These are phyloP conservation scores for Prorocentrum cordatum DNA, from an alignment of 169 alveolate genomes.

Conservation along the genomic window DNA sequence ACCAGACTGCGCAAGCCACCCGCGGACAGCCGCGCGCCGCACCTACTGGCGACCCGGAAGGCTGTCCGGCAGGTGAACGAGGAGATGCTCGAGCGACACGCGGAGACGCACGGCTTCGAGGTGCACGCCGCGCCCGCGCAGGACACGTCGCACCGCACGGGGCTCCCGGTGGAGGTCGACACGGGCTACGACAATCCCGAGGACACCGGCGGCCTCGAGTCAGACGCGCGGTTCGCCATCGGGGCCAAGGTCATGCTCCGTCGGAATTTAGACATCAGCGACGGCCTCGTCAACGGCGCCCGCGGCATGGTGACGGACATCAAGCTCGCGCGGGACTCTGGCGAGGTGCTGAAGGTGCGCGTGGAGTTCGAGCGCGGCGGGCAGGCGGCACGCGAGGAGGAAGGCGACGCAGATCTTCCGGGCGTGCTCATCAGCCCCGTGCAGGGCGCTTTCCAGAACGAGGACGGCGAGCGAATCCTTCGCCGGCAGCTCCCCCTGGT, in stretches of 20 bases:
- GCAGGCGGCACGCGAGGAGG: no score
- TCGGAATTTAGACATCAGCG: slow-evolving; percentile 13
- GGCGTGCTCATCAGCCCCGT: no score
- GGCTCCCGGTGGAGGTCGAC: not conserved
- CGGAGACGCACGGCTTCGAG: no score
- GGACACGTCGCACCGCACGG: not conserved
- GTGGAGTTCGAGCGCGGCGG: no score
- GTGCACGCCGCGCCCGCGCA: not conserved
- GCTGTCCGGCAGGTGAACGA: not conserved
- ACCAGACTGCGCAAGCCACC: not conserved
- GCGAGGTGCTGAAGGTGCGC: no score
- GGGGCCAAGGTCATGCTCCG: slow-evolving; percentile 8
- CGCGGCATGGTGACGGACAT: not conserved
- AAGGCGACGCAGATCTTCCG: no score
- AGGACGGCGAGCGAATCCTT: no score
- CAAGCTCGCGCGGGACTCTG: no score
- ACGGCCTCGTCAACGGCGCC: slow-evolving; percentile 38
- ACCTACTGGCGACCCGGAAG: not conserved
- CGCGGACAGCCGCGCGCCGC: not conserved
- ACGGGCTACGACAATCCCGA: not conserved
- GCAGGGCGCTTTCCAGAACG: no score
- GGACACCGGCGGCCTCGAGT: slow-evolving; percentile 21
- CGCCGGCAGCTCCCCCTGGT: no score
- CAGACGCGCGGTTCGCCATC: not conserved
- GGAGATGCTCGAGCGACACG: not conserved